Conservation (phyloP, 768 basidiomycete genomes). For the Amanita inopinata region DNA sequence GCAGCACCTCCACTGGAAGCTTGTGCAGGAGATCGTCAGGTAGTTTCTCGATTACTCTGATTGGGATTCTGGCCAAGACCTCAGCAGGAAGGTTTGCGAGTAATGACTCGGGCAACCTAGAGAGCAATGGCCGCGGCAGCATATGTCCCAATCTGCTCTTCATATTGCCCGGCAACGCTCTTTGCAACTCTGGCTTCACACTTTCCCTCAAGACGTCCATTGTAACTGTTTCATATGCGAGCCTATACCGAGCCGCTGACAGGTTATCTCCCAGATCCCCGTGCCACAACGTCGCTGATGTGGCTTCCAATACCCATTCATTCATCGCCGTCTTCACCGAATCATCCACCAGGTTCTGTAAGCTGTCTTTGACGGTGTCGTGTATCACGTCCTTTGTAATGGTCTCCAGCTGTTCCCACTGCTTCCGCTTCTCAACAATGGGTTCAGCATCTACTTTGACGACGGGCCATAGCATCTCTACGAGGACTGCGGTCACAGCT, state of each 20-base stretch:
- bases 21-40: background rate
- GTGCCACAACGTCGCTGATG: conserved; percentile 1
- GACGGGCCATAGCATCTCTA: background rate
- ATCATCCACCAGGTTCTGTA: background rate
- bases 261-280: background rate
- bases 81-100: background rate
- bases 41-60: background rate
- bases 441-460: conserved; percentile 1
- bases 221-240: background rate
- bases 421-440: background rate
- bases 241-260: background rate
- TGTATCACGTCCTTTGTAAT: background rate
- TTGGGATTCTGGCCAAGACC: background rate
- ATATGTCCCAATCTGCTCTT: background rate
- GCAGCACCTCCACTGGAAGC: background rate
- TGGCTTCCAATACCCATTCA: conserved; percentile 2
- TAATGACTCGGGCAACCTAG: background rate
- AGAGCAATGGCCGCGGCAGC: background rate
- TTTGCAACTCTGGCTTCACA: background rate
- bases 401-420: background rate
- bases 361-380: background rate
- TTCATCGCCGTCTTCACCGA: background rate
- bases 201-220: background rate
- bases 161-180: background rate
- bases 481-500: background rate